Evolutionary conservation across 2,329 filamentous ascomycete species (phyloP).

Genomic region (Pleoardoris graminearum): DNA sequence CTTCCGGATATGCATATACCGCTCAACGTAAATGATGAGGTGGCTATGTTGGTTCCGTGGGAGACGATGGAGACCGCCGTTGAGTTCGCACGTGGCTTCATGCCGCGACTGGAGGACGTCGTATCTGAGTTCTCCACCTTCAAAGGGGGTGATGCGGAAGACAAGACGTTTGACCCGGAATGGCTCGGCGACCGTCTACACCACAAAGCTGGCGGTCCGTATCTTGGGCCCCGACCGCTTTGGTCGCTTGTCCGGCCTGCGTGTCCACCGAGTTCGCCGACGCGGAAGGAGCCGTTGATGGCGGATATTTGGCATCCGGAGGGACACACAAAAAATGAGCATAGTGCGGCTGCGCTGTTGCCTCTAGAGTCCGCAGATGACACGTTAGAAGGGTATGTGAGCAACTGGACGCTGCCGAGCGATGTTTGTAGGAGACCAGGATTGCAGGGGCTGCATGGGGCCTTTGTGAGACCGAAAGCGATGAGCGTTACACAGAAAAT

Average conservation of each 20-base stretch:
- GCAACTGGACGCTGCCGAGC: slow-evolving; percentile 50
- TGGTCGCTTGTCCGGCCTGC: slow-evolving; percentile 50
- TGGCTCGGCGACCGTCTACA: slow-evolving; percentile 36
- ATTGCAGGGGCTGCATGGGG: slow-evolving; percentile 53
- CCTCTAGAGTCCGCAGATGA: slow-evolving; percentile 32
- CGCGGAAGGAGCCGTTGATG: slow-evolving; percentile 34
- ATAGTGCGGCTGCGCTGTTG: slow-evolving; percentile 43
- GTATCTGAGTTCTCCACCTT: slow-evolving; percentile 12
- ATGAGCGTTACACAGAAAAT: slow-evolving; percentile 49
- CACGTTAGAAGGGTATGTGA: slow-evolving; percentile 50
- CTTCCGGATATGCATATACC: slow-evolving; percentile 53
- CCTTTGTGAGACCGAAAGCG: slow-evolving; percentile 52
- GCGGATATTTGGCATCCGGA: slow-evolving; percentile 41
- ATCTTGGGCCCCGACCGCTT: slow-evolving; percentile 41
- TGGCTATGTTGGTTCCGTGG: slow-evolving; percentile 52
- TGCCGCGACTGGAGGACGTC: slow-evolving; percentile 31
- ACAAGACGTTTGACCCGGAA: slow-evolving; percentile 21
- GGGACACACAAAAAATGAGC: slow-evolving; percentile 40
- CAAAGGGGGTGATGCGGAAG: slow-evolving; percentile 9
- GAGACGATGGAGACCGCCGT: slow-evolving; percentile 48
- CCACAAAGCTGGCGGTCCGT: slow-evolving; percentile 19
- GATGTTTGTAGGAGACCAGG: slow-evolving; percentile 50
- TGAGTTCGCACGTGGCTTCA: slow-evolving; percentile 32
- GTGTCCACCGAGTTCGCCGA: slow-evolving; percentile 45
- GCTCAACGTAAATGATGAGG: slow-evolving; percentile 54